Percentiles rank a stretch among this genome's conserved stretches.
Evolutionary conservation across 2,329 filamentous ascomycete species (phyloP).

Genomic region (Furcasterigmium furcatum): DNA sequence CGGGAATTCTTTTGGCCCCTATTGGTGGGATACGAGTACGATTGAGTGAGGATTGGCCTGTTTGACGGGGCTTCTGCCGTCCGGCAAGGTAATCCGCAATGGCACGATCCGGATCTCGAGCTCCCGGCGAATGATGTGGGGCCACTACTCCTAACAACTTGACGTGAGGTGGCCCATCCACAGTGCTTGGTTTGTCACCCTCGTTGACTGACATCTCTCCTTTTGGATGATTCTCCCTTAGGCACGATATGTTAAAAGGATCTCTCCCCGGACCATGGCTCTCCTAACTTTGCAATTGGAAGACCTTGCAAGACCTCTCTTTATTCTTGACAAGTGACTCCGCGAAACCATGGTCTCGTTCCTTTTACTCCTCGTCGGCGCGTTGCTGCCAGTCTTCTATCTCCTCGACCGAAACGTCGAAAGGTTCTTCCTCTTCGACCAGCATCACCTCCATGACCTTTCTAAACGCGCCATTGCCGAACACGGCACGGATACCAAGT

Average conservation of each 20-base stretch:
- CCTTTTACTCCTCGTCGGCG: conserved; percentile 48
- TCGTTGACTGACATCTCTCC: neutral
- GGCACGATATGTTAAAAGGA: no score
- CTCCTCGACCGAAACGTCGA: conserved; percentile 55
- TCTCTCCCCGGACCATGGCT: no score
- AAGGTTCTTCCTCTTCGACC: conserved; percentile 72
- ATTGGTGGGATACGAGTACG: no score
- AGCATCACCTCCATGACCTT: conserved; percentile 64
- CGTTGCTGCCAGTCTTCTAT: conserved; percentile 50
- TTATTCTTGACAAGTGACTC: no score
- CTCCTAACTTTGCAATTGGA: neutral
- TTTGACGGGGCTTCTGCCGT: no score
- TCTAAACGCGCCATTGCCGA: conserved; percentile 59
- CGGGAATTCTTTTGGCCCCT: no score
- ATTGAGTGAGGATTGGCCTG: no score
- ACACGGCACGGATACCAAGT: conserved; percentile 71
- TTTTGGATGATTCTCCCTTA: no score
- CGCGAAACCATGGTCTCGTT: conserved; percentile 32
- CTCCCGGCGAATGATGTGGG: neutral
- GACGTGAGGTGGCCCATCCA: no score
- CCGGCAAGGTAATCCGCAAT: neutral
- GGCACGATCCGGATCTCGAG: neutral
- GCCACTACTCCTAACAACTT: no score
- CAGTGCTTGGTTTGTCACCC: neutral
- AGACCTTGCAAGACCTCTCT: neutral